These are phyloP conservation scores for Sporobolomyces phaffii DNA, from an alignment of 768 basidiomycete genomes.

Conservation along the genomic window DNA sequence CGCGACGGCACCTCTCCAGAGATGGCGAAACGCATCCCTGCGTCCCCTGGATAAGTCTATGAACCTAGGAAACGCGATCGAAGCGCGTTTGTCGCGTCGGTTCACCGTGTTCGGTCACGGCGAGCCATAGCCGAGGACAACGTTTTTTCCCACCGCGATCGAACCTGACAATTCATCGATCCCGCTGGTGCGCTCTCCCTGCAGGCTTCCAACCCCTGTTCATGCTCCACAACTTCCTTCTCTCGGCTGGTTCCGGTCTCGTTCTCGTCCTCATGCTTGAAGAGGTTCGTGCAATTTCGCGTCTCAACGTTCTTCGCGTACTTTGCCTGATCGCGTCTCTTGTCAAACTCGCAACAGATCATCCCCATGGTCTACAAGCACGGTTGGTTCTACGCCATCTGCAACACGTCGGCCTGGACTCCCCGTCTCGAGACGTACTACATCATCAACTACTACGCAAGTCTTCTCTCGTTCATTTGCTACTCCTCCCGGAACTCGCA, in stretches of 20 bases:
- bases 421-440: constrained; percentile 82
- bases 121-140: neutral
- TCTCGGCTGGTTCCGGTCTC: constrained; percentile 75
- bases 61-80: no score
- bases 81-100: neutral
- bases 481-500: neutral
- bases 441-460: constrained; percentile 96
- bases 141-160: neutral
- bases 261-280: constrained; percentile 84
- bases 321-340: neutral
- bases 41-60: no score
- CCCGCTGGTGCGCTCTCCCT: neutral
- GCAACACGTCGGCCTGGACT: constrained; percentile 73
- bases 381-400: constrained; percentile 71
- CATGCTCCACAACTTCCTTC: constrained; percentile 71
- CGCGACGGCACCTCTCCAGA: neutral
- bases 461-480: neutral
- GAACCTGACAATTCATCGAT: neutral
- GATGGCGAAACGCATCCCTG: neutral
- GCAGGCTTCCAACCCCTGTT: constrained; percentile 47
- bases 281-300: constrained; percentile 55
- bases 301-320: neutral
- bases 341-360: constrained; percentile 39
- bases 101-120: neutral
- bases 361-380: constrained; percentile 67